Base-by-base conservation (phyloP, 305 asterid species). In the Fraxinus sp. region DNA sequence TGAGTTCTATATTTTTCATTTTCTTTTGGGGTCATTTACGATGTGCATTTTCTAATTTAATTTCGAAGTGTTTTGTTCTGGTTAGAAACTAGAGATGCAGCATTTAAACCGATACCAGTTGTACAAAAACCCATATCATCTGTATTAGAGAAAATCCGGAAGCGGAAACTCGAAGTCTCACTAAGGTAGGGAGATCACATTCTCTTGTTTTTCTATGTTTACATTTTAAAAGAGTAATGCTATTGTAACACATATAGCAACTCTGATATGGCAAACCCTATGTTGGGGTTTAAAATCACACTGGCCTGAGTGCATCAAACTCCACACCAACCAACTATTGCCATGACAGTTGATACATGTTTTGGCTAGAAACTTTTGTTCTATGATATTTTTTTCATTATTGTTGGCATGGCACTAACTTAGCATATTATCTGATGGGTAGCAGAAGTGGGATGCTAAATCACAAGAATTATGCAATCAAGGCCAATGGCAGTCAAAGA, bases 91-190 rank as follows among this genome's bases (percentile, higher is more conserved):
- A 88, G 93, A 46, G 93, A 91, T 81, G 97, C 94, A 3, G 77
- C 97, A 5, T 96, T 96, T 86, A 93, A 87, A 84, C 95, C 97
- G 46, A 39, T 86, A 81, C 92, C 92, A 5, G 86, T 87, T 70
- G 94, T 91, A 85, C 93, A 89, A 59, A 96, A 91, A 82, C 97
- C 99, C 20, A 92, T 96, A 89, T 94, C 98, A 11, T 92, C 97
- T n/a, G 87, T 96, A 72, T 83, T 96, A 59, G 97, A 94, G 89
- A 96, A 96, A 89, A 94, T 96, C 49, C 93, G 98, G 84, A 92
- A 93, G 88, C 91, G 99, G 77, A 96, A 94, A 90, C 92, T 94
- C 5, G 97, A 94, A 86, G 79, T 94, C 72, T 84, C 91, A 1
- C 92, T 86, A 85, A 94, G 87, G 99, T 92, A 80, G 28, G 95